Percentiles rank a stretch among this genome's conserved stretches.
Evolutionary conservation across 2,329 filamentous ascomycete genomes (phyloP).

Genomic region (Orbilia javanica): DNA sequence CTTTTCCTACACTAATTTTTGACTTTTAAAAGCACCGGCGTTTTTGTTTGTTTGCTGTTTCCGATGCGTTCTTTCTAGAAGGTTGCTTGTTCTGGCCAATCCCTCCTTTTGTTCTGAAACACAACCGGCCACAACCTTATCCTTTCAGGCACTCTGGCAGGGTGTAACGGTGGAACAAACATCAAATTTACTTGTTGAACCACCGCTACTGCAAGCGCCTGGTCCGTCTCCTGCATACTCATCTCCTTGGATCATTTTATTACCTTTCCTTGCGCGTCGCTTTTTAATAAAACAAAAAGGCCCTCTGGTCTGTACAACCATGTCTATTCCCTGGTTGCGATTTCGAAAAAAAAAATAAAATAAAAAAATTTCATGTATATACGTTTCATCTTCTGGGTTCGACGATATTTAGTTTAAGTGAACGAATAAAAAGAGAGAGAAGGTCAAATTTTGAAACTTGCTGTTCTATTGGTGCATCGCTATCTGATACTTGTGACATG

Average conservation of each 20-base stretch:
- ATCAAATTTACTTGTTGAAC: constrained; percentile 37
- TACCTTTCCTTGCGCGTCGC: constrained; percentile 9
- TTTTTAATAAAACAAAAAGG: constrained; percentile 32
- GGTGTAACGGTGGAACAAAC: constrained; percentile 56
- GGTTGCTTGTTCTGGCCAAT: constrained; percentile 43
- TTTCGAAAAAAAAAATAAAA: no score
- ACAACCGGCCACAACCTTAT: constrained; percentile 58
- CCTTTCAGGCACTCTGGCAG: constrained; percentile 55
- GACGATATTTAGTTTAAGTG: constrained; percentile 20
- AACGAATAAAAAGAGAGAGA: constrained; percentile 28
- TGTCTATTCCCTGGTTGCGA: constrained; percentile 26
- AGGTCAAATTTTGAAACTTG: constrained; percentile 15
- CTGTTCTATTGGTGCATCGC: constrained; percentile 18
- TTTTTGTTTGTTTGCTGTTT: constrained; percentile 44
- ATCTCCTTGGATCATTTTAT: constrained; percentile 44
- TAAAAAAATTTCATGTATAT: constrained; percentile 48
- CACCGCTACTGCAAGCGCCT: constrained; percentile 42
- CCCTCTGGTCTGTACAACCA: constrained; percentile 1
- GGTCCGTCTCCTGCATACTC: constrained; percentile 48
- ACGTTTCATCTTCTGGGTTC: constrained; percentile 21
- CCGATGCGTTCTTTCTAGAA: constrained; percentile 49
- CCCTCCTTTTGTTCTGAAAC: constrained; percentile 54
- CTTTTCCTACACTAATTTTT: constrained; percentile 32
- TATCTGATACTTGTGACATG: constrained; percentile 33
- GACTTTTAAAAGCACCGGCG: constrained; percentile 49